Conservation (phyloP, 2,329 filamentous ascomycete species). For the Clarireedia sp. region DNA sequence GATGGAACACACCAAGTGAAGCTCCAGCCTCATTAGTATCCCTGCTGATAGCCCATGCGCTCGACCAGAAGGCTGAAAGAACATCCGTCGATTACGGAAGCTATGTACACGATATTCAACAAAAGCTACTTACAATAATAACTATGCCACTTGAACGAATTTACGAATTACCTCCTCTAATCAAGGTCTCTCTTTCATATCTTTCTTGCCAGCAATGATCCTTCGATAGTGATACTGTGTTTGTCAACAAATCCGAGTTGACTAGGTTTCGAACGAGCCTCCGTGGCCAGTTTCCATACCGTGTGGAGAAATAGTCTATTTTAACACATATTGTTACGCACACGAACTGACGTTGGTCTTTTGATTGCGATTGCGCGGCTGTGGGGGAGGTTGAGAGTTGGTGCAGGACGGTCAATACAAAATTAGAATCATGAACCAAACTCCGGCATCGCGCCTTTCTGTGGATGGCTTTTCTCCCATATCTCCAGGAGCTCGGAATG, state of each 20-base stretch:
- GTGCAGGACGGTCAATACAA: neutral
- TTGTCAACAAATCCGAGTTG: constrained; percentile 17
- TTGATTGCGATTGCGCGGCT: constrained; percentile 5
- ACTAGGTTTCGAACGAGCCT: constrained; percentile 14
- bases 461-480: constrained; percentile 38
- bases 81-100: constrained; percentile 1
- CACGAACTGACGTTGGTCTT: neutral
- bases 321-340: neutral
- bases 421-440: constrained; percentile 31
- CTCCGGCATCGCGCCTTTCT: constrained; percentile 37
- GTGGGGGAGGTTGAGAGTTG: constrained; percentile 21
- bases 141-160: neutral
- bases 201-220: constrained; percentile 25
- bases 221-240: constrained; percentile 23
- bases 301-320: neutral
- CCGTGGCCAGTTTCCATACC: constrained; percentile 16
- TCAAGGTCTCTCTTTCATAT: neutral
- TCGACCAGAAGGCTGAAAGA: constrained; percentile 11
- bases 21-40: neutral
- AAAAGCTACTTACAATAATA: neutral
- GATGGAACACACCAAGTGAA: neutral
- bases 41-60: neutral
- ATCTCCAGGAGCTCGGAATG: constrained; percentile 34
- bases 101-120: neutral
- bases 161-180: neutral